A percentile compares a stretch with the other conserved stretches of the same genome.
These are phyloP conservation scores for Chaetomiaceae sp. DNA, from an alignment of 2,329 filamentous ascomycete species.

Conservation along the genomic window DNA sequence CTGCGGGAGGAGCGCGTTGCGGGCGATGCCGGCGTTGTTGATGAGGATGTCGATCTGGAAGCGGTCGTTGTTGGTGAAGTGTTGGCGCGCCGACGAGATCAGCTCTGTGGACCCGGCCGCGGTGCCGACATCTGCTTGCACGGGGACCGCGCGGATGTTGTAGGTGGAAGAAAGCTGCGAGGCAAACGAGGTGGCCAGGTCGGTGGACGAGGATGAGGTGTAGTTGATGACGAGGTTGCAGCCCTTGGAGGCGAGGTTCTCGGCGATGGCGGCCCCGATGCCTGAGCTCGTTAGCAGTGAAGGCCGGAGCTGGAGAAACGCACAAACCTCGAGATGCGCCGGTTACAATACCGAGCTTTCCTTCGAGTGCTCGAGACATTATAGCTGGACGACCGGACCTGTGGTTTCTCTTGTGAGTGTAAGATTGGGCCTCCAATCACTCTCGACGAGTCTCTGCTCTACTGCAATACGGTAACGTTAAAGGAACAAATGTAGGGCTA, in stretches of 20 bases:
- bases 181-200: slow-evolving; percentile 57
- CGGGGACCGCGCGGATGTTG: slow-evolving; percentile 54
- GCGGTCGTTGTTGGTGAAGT: slow-evolving; percentile 46
- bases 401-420: not conserved
- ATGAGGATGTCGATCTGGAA: slow-evolving; percentile 77
- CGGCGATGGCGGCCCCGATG: slow-evolving; percentile 61
- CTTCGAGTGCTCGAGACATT: slow-evolving; percentile 53
- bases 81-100: slow-evolving; percentile 53
- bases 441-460: no score
- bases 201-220: slow-evolving; percentile 44
- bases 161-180: slow-evolving; percentile 52
- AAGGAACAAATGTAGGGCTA: no score
- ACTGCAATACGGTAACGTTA: no score
- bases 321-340: slow-evolving; percentile 72
- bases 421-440: no score
- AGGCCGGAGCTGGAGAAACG: not conserved
- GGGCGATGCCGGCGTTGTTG: slow-evolving; percentile 75
- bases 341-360: slow-evolving; percentile 74
- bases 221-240: slow-evolving; percentile 67
- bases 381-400: not conserved
- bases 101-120: slow-evolving; percentile 57
- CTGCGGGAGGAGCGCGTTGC: slow-evolving; percentile 62
- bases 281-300: slow-evolving; percentile 45
- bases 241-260: slow-evolving; percentile 69
- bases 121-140: slow-evolving; percentile 69